Base-by-base conservation (phyloP, 1,284 basidiomycete species). In the Phellinidium pouzarii region DNA sequence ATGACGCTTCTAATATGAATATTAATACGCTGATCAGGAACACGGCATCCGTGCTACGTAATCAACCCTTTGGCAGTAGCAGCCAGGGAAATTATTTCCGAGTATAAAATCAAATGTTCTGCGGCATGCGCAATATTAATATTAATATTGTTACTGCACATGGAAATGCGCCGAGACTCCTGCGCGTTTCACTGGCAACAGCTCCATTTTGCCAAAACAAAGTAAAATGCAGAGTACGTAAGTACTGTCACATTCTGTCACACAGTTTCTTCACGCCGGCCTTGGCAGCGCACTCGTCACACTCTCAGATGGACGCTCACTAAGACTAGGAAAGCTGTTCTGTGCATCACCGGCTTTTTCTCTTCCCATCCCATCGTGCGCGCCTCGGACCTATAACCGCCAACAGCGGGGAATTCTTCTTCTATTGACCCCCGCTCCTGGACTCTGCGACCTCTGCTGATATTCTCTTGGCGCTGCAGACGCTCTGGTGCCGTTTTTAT, bases 141-240 rank as follows among this genome's bases (percentile, higher is more conserved):
- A 34, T 4, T 40, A 38, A 37, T 34, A 47, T 34, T 47, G 45
- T 37, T 27, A 47, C 14, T 34, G 45, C 19, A 47, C 37, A 34
- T 48, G 31, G 31, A 34, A 2, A 8, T 11, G 7, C 31, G 31
- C 31, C 31, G 31, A 34, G 31, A 34, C 14, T 34, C 31, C 31
- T 14, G 31, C 31, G 31, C 31, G 9, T 3, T 34, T 14, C 31
- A 34, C 31, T 8, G 14, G 11, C 31, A 14, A 14, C 9, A 14
- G 9, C 31, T 34, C 31, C 14, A 34, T 11, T 34, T 11, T 11
- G 31, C n/a, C n/a, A n/a, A n/a, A n/a, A n/a, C n/a, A n/a, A n/a
- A n/a, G n/a, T n/a, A n/a, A n/a, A n/a, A n/a, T n/a, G n/a, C n/a
- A n/a, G n/a, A n/a, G n/a, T n/a, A n/a, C n/a, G n/a, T n/a, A n/a